phyloP scores from a whole-genome alignment of 805 yeast genomes.

The Torulaspora microellipsoides region DNA sequence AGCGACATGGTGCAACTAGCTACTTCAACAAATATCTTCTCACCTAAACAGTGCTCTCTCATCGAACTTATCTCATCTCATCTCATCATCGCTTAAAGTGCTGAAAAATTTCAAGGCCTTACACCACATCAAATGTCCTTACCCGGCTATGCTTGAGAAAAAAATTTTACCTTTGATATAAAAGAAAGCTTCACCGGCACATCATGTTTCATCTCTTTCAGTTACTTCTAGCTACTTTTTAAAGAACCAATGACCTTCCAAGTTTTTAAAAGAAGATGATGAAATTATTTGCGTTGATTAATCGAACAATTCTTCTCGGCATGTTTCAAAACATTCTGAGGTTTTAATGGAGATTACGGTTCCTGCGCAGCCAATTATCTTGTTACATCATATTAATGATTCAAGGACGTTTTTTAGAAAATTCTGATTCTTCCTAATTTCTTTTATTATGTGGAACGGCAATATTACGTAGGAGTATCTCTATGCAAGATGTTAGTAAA shows the following conservation, averaged over 20 bases:
- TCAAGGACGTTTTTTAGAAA: slow-evolving; percentile 34
- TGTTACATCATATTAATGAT: slow-evolving; percentile 36
- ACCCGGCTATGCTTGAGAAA: slow-evolving; percentile 1
- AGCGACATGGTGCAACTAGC: slow-evolving; percentile 12
- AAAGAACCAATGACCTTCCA: slow-evolving; percentile 35
- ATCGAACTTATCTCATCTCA: slow-evolving; percentile 17
- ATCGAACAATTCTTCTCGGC: slow-evolving; percentile 36
- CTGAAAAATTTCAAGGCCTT: neutral
- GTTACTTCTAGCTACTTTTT: slow-evolving; percentile 2
- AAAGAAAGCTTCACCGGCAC: neutral
- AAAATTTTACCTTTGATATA: slow-evolving; percentile 2
- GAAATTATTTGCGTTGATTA: slow-evolving; percentile 34
- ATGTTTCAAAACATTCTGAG: slow-evolving; percentile 16
- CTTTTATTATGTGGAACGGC: neutral
- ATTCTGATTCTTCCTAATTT: slow-evolving; percentile 35
- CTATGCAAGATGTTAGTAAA: too few species aligned
- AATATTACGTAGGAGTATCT: too few species aligned
- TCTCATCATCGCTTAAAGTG: slow-evolving; percentile 12
- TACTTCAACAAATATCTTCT: too few species aligned
- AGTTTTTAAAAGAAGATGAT: slow-evolving; percentile 37
- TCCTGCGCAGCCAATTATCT: slow-evolving; percentile 36
- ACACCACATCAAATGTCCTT: too few species aligned
- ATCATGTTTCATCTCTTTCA: neutral
- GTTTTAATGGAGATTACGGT: slow-evolving; percentile 38
- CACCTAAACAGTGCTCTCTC: too few species aligned